Percentiles rank a stretch among this genome's conserved stretches.
Evolutionary conservation across 1,284 basidiomycete species (phyloP).

Genomic region (Heterobasidion annosum): DNA sequence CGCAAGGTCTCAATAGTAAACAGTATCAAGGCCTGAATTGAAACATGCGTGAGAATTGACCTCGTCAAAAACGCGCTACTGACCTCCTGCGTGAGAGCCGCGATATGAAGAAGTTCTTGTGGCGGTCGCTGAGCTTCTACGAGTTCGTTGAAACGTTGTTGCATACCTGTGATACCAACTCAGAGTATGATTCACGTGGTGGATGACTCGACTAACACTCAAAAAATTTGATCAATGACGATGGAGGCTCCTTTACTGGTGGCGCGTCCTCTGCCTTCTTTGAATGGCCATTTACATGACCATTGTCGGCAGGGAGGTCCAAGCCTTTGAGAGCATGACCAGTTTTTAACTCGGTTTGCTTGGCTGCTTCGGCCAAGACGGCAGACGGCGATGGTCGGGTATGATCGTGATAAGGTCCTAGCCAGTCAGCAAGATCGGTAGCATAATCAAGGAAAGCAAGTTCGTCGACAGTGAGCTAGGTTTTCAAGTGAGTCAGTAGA

Average conservation of each 20-base stretch:
- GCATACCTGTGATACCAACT: constrained; percentile 32
- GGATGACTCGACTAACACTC: constrained; percentile 31
- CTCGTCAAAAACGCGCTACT: neutral
- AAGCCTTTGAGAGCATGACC: constrained; percentile 58
- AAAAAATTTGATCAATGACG: constrained; percentile 47
- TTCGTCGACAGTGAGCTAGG: constrained; percentile 60
- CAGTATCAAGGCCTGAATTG: constrained; percentile 52
- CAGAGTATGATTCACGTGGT: constrained; percentile 1
- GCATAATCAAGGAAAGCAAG: constrained; percentile 46
- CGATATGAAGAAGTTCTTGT: constrained; percentile 56
- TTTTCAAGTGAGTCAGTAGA: constrained; percentile 3
- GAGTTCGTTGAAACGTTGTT: constrained; percentile 37
- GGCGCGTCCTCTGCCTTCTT: constrained; percentile 69
- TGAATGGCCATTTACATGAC: constrained; percentile 35
- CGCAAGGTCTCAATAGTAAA: constrained; percentile 56
- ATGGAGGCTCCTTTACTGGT: constrained; percentile 48
- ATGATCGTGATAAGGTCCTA: constrained; percentile 65
- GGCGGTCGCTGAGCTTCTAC: constrained; percentile 28
- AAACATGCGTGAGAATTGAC: neutral
- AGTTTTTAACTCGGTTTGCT: constrained; percentile 58
- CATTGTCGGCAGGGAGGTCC: constrained; percentile 37
- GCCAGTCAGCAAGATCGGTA: constrained; percentile 56
- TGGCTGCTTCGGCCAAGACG: constrained; percentile 65
- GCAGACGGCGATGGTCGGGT: constrained; percentile 57
- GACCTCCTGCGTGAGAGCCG: constrained; percentile 68